These are phyloP conservation scores for sunflower (Helianthus annuus) DNA, from an alignment of 129 eudicot species.

Conservation along the genomic window HanXRQr2.0-SUNRISE NC_035433.2:46834401-46834900, in stretches of 20 bases:
- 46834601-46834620: conserved; percentile 70
- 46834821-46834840: conserved; percentile 85
- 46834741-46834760: conserved; percentile 59
- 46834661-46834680: conserved; percentile 93
- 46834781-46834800: conserved; percentile 54
- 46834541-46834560: conserved; percentile 81
- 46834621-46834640: conserved; percentile 77
- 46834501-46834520: background rate
- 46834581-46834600: conserved; percentile 81
- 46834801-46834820: conserved; percentile 81
- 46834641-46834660: conserved; percentile 24
- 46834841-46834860: conserved; percentile 79
- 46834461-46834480: too few relatives aligned
- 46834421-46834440: too few relatives aligned
- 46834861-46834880: conserved; percentile 62
- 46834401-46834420: too few relatives aligned
- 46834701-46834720: conserved; percentile 62
- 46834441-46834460: too few relatives aligned
- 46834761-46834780: conserved; percentile 65
- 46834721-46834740: conserved; percentile 83
- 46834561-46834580: conserved; percentile 66
- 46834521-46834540: conserved; percentile 85
- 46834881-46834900: conserved; percentile 77
- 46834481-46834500: too few relatives aligned
- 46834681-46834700: conserved; percentile 81